Evolutionary conservation across 2,329 filamentous ascomycete genomes (phyloP), one percentile per base, ranked within the genome.

Genomic region (Hymenotorrendiella dingleyae): DNA sequence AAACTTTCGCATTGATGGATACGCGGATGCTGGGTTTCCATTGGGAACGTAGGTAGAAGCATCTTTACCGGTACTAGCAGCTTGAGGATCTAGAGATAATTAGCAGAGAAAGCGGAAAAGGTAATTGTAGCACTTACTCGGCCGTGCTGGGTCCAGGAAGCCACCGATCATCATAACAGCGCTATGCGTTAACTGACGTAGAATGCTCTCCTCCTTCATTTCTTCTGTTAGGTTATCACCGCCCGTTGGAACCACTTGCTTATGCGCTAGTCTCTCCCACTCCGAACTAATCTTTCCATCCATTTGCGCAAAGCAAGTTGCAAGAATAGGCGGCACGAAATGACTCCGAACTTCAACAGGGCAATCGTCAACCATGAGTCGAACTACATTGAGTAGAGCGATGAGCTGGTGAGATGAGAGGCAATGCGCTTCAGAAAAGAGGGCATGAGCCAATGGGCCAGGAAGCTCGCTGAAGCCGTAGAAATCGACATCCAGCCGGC

Each of bases 141-240:
- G 72, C 67, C 78, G 70, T 36, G 74, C 72, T 11, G 89, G 86
- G 61, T 94, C 90, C 17, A 98, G 72, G 55, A 97, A 81, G 53
- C 88, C 86, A 6, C 88, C 87, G 49, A 96, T 84, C 74, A 97
- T 88, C 55, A 93, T 82, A 22, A 96, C 88, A 1, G 90, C 87
- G 3, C 88, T 88, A 64, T 94, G 93, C 0, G 91, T 96, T 37
- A 97, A 74, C 62, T 96, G 89, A 16, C 93, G 80, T 34, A 98
- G 69, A 22, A 98, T 94, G 59, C 91, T 97, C 63, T 98, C 93
- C 6, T 87, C 83, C 65, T 96, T 95, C 93, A 98, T 98, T 67
- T 98, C 93, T 54, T 96, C 89, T 1, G 86, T 86, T 40, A 98
- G 68, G 46, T 86, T 86, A 42, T 90, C 87, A 16, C 82, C 82